Conservation (phyloP, 345 rosid genomes). For the Gynandropsis gynandra region DNA sequence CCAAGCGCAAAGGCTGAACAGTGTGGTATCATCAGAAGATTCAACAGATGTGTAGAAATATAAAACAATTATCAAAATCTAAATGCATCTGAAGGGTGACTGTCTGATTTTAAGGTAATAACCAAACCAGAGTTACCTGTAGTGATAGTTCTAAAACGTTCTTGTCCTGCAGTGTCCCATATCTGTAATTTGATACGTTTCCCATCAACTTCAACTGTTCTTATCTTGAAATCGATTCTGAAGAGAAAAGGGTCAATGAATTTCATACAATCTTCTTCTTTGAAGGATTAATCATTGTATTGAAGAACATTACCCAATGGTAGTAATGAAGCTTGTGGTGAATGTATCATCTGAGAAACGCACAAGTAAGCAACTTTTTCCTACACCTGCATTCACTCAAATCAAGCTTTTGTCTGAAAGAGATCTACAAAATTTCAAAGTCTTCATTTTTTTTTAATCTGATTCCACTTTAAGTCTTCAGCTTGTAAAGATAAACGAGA, state of each 20-base stretch:
- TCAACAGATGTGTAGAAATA: not conserved
- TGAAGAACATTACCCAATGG: conserved; percentile 56
- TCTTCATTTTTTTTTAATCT: not conserved
- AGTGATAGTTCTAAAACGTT: conserved; percentile 52
- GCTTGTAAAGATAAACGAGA: conserved; percentile 3
- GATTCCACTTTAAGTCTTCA: not conserved
- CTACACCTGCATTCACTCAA: conserved; percentile 54
- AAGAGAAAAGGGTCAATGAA: not conserved
- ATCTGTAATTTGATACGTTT: conserved; percentile 56
- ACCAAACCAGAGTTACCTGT: conserved; percentile 30
- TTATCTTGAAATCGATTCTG: conserved; percentile 54
- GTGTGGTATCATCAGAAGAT: conserved; percentile 4
- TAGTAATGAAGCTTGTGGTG: conserved; percentile 84
- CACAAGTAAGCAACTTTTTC: conserved; percentile 80
- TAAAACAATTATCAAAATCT: not conserved
- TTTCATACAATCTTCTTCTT: not conserved
- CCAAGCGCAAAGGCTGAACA: too few relatives aligned
- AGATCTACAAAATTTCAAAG: not conserved
- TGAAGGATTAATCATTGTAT: not conserved
- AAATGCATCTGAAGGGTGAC: too few relatives aligned
- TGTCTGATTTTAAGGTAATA: not conserved
- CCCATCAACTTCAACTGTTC: conserved; percentile 53
- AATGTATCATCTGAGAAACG: conserved; percentile 93
- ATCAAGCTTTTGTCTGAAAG: not conserved
- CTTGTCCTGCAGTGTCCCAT: conserved; percentile 63